A percentile compares a stretch with the other conserved stretches of the same genome.
These are phyloP conservation scores for Monosporascus sp. DNA, from an alignment of 2,329 filamentous ascomycete species.

Conservation along the genomic window DNA sequence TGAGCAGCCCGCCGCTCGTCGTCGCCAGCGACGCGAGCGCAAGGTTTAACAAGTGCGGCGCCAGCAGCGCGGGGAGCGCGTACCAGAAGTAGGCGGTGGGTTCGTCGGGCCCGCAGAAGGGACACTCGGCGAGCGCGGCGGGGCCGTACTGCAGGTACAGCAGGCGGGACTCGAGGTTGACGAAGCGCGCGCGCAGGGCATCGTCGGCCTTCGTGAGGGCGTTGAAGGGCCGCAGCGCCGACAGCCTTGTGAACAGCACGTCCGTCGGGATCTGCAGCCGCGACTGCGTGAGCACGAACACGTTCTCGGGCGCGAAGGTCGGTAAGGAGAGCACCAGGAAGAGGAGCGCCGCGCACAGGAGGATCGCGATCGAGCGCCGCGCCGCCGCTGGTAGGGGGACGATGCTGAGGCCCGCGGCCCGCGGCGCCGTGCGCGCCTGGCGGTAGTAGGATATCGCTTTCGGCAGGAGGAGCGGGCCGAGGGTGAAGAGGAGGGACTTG, in stretches of 20 bases:
- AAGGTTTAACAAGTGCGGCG: slow-evolving; percentile 78
- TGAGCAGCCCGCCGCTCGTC: slow-evolving; percentile 31
- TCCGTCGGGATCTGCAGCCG: slow-evolving; percentile 81
- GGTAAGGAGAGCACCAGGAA: slow-evolving; percentile 59
- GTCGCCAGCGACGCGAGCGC: slow-evolving; percentile 67
- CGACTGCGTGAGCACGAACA: slow-evolving; percentile 72
- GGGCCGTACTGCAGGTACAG: slow-evolving; percentile 84
- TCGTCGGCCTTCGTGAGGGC: slow-evolving; percentile 55
- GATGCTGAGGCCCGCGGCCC: slow-evolving; percentile 40
- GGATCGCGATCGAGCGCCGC: slow-evolving; percentile 52
- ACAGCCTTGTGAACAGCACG: slow-evolving; percentile 74
- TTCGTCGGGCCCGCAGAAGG: slow-evolving; percentile 75
- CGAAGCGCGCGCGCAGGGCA: slow-evolving; percentile 61
- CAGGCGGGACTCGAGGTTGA: slow-evolving; percentile 64
- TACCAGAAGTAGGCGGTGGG: slow-evolving; percentile 72
- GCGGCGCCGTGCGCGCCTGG: slow-evolving; percentile 39
- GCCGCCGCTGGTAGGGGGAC: slow-evolving; percentile 49
- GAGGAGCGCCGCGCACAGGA: slow-evolving; percentile 46
- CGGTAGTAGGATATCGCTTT: slow-evolving; percentile 61
- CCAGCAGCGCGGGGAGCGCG: slow-evolving; percentile 64
- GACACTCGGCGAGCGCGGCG: slow-evolving; percentile 64
- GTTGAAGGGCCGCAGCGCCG: slow-evolving; percentile 42
- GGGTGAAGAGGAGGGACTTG: slow-evolving; percentile 52
- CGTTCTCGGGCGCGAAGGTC: slow-evolving; percentile 66
- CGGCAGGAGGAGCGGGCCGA: slow-evolving; percentile 68